Base-by-base conservation (phyloP, 306 rosid genomes). In the Adenanthera pavonina region DNA sequence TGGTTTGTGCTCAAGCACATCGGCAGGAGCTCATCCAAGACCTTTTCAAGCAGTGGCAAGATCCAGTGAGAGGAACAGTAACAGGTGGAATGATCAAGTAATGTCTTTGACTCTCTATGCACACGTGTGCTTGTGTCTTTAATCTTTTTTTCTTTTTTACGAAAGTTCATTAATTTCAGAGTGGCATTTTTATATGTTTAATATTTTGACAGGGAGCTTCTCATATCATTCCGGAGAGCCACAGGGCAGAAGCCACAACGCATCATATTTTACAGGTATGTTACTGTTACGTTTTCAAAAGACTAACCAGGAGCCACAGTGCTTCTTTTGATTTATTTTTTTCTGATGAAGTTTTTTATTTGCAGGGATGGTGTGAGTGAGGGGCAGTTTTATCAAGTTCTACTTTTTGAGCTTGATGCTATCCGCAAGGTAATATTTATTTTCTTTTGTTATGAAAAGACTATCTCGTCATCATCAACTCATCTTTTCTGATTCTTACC, bases 21-120 rank as follows among this genome's bases (percentile, higher is more conserved):
- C 81, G 99, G 20, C 99, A 94, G 75, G 99, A 96, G 82, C 97
- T 96, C 15, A 96, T 96, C 48, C 97, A 96, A 78, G 99, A 96
- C 74, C 90, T 96, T 17, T 96, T 84, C 75, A 92, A 96, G 64
- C 92, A 92, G 66, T 96, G 98, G 99, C 97, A 91, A 75, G 99
- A 96, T 89, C 98, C 99, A 33, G 92, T 68, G 1, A 87, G 90
- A 83, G 99, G 99, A n/a, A 72, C 91, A 11, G 80, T 89, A 8
- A 77, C 98, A 14, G 99, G 99, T 34, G 99, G 99, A 84, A 96
- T 96, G 99, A 90, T 96, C 75, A 93, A 91, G 99, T 96, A 88
- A 34, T 44, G 71, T 30, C 80, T n/a, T 53, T 74, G 41, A 60
- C 85, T 65, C 44, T 77, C 43, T 40, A 66, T 47, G 8, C 14